Conservation (phyloP, 2,329 filamentous ascomycete genomes). For the Sporothrix phasma region DNA sequence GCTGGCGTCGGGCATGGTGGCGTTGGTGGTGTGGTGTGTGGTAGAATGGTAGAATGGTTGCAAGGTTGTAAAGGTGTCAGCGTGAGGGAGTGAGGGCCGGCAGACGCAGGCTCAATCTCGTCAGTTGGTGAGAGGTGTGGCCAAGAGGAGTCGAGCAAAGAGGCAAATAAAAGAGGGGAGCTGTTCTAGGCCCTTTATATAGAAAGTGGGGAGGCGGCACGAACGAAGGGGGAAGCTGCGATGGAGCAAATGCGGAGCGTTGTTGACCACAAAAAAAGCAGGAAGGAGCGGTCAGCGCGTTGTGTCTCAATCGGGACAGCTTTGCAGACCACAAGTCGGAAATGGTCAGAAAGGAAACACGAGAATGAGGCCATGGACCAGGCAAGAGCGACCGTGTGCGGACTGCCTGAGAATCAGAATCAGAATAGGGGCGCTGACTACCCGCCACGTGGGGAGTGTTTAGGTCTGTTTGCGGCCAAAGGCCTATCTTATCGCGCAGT, state of each 20-base stretch:
- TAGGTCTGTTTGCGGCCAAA: background rate
- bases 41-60: background rate
- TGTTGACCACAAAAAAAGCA: background rate
- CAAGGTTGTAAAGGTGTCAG: background rate
- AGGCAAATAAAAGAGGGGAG: background rate
- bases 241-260: background rate
- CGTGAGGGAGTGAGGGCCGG: too few relatives aligned
- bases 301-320: conserved; percentile 6
- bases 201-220: conserved; percentile 1
- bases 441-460: conserved; percentile 9
- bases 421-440: conserved; percentile 1
- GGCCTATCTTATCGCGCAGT: conserved; percentile 5
- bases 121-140: background rate
- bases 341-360: background rate
- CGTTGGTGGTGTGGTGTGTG: background rate
- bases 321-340: background rate
- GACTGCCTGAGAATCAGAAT: too few relatives aligned
- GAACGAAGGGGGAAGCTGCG: background rate
- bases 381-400: background rate
- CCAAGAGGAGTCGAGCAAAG: background rate
- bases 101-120: too few relatives aligned
- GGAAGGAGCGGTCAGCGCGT: conserved; percentile 13
- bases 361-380: background rate
- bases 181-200: background rate
- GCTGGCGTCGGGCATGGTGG: conserved; percentile 10